These are phyloP conservation scores for Dryas integrifolia DNA, from an alignment of 331 rosid species.

Conservation along the genomic window DNA sequence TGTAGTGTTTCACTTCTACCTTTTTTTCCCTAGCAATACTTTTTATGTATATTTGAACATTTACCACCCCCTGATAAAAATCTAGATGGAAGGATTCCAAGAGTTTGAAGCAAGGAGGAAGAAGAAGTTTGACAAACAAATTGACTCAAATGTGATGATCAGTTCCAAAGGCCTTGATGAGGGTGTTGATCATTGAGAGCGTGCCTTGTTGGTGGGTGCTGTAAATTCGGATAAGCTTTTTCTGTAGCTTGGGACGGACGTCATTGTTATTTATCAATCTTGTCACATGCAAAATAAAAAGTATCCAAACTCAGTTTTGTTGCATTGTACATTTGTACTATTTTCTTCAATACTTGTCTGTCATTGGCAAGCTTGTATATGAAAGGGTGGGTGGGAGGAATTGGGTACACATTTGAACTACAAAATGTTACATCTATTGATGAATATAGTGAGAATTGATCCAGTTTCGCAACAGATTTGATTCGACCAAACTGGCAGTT, in stretches of 20 bases:
- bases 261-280: slow-evolving; percentile 12
- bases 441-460: not conserved
- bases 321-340: slow-evolving; percentile 21
- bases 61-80: slow-evolving; percentile 9
- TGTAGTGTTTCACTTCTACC: not conserved
- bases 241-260: not conserved
- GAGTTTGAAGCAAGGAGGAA: slow-evolving; percentile 90
- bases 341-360: not conserved
- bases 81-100: slow-evolving; percentile 88
- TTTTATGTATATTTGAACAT: slow-evolving; percentile 22
- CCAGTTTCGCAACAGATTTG: not conserved
- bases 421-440: not conserved
- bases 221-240: slow-evolving; percentile 26
- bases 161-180: slow-evolving; percentile 93
- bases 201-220: slow-evolving; percentile 1
- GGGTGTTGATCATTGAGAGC: slow-evolving; percentile 73
- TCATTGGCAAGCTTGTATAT: slow-evolving; percentile 11
- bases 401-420: not conserved
- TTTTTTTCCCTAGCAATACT: slow-evolving; percentile 4
- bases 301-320: slow-evolving; percentile 7
- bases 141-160: slow-evolving; percentile 91
- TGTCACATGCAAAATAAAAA: slow-evolving; percentile 21
- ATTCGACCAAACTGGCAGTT: not conserved
- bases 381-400: not conserved
- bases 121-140: slow-evolving; percentile 95